Base-by-base conservation (phyloP, 2,329 filamentous ascomycete species). In the Domatiomyces globalis region DNA sequence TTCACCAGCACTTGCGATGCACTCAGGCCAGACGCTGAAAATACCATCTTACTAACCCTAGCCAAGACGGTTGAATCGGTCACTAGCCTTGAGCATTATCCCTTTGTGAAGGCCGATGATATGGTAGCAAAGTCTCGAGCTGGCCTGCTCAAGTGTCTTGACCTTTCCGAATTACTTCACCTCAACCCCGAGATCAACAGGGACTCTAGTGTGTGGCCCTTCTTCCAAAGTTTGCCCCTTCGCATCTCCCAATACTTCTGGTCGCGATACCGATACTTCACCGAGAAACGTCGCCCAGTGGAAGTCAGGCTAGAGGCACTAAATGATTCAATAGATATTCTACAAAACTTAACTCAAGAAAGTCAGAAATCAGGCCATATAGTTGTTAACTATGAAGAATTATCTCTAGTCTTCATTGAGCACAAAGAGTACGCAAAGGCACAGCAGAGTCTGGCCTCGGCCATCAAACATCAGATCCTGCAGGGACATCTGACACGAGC, bases 171-270 rank as follows among this genome's bases (percentile, higher is more conserved):
- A 39, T 15, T 15, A 3, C 9, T 39, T 39, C 10, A 39, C 12
- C 9, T 39, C 33, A 39, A 39, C 4, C 12, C 12, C 33, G 33
- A 39, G 10, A 39, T 10, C 9, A 7, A 39, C 10, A 39, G 12
- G 33, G 45, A 33, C 29, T 17, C 27, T 22, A 47, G 45, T 33
- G 9, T 47, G 9, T 18, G 20, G 15, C 4, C 4, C n/a, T 47
- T 47, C 27, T 29, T 47, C 20, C 45, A 33, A 17, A 27, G 20
- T 10, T 18, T 33, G 27, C 20, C 45, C 27, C 45, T 62, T n/a
- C 51, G 55, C 10, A 46, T 74, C 43, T 73, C 72, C 0, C 72
- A 73, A 52, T 55, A 70, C 4, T 72, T 69, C 54, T 74, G 72
- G 72, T 68, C 67, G 45, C 66, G 69, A 8, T 73, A 72, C 51